A percentile compares a stretch with the other conserved stretches of the same genome.
Evolutionary conservation across 2,329 filamentous ascomycete genomes (phyloP).

Genomic region (Neonectria neomacrospora): DNA sequence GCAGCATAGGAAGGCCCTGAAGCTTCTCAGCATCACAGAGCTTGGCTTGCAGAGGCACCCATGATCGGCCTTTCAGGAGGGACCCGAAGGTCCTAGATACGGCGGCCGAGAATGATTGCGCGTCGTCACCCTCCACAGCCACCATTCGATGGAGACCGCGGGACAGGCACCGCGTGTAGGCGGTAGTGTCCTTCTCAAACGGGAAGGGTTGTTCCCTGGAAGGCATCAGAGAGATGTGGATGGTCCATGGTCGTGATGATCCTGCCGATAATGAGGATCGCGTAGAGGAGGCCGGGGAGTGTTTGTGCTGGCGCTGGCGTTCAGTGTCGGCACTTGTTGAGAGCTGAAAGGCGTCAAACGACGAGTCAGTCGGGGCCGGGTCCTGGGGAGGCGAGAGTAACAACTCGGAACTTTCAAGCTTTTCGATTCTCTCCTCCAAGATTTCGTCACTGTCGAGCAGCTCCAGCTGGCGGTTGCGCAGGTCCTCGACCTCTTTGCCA

Average conservation of each 20-base stretch:
- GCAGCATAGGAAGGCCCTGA: constrained; percentile 68
- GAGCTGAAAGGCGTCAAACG: constrained; percentile 25
- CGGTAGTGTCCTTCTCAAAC: constrained; percentile 70
- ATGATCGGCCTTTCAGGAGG: constrained; percentile 61
- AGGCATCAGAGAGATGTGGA: constrained; percentile 69
- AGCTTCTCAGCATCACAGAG: constrained; percentile 66
- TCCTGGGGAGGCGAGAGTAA: constrained; percentile 42
- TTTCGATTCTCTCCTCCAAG: constrained; percentile 66
- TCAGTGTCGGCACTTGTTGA: constrained; percentile 30
- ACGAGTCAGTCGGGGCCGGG: constrained; percentile 20
- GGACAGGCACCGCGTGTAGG: constrained; percentile 70
- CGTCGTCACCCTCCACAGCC: constrained; percentile 61
- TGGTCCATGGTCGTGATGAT: constrained; percentile 61
- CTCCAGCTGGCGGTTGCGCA: constrained; percentile 62
- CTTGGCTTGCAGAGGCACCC: constrained; percentile 69
- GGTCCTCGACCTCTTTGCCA: constrained; percentile 55
- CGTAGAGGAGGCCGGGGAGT: constrained; percentile 9
- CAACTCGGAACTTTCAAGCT: constrained; percentile 49
- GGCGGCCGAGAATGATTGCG: constrained; percentile 60
- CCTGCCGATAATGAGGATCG: constrained; percentile 20
- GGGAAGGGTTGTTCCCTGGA: constrained; percentile 65
- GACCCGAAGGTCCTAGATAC: constrained; percentile 61
- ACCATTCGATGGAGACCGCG: constrained; percentile 69
- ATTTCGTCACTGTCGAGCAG: constrained; percentile 61
- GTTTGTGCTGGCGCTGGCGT: constrained; percentile 20